A percentile compares a stretch with the other conserved stretches of the same genome.
Conservation (phyloP, 2,329 filamentous ascomycete species). For the Lecanicillium sp. region DNA sequence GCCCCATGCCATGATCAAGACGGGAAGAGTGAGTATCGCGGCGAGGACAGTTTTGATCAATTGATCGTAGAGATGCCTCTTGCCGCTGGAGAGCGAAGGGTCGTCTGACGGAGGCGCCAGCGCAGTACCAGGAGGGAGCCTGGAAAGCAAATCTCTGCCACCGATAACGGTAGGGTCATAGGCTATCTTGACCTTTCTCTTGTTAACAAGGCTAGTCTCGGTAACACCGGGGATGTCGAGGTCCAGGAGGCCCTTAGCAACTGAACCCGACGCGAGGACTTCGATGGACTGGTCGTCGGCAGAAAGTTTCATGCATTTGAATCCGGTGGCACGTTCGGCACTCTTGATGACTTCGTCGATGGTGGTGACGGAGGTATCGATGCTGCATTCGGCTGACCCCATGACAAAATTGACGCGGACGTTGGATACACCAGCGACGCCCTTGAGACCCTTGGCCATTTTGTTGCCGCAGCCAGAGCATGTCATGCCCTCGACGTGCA, state of each 20-base stretch:
- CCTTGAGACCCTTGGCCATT: constrained; percentile 23
- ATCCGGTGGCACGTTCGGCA: constrained; percentile 25
- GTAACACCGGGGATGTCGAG: constrained; percentile 22
- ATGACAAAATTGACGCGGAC: constrained; percentile 33
- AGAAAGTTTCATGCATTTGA: constrained; percentile 22
- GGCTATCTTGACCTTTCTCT: constrained; percentile 25
- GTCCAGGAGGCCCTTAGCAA: constrained; percentile 20
- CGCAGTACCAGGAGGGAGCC: constrained; percentile 17
- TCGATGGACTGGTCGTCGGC: constrained; percentile 25
- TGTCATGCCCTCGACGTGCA: constrained; percentile 31
- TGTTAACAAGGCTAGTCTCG: constrained; percentile 22
- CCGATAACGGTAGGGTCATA: constrained; percentile 31
- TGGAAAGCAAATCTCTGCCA: constrained; percentile 24
- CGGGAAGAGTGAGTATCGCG: constrained; percentile 28
- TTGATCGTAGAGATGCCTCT: constrained; percentile 27
- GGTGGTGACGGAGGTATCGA: constrained; percentile 22
- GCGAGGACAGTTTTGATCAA: constrained; percentile 26
- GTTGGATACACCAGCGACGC: constrained; percentile 24
- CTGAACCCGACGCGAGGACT: constrained; percentile 19
- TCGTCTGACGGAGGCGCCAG: constrained; percentile 28
- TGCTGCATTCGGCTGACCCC: constrained; percentile 29
- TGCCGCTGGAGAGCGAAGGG: constrained; percentile 25
- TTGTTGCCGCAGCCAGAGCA: constrained; percentile 33
- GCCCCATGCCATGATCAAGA: constrained; percentile 29
- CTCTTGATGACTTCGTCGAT: constrained; percentile 24